These are phyloP conservation scores for Echinosophora koreensis DNA, from an alignment of 306 rosid species.

Conservation along the genomic window DNA sequence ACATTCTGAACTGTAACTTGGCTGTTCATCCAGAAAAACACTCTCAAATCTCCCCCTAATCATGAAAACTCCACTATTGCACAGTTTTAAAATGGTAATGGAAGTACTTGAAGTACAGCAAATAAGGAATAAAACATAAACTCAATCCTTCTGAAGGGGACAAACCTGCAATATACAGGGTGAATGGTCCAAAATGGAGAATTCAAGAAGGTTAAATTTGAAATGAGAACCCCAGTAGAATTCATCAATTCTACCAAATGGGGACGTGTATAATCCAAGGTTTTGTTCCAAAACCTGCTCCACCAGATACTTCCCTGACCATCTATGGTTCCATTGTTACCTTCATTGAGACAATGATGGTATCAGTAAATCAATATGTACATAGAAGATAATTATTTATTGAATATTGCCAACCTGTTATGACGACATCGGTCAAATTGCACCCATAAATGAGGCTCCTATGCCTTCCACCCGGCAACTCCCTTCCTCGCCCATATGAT, in stretches of 20 bases:
- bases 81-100: conserved; percentile 49
- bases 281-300: conserved; percentile 67
- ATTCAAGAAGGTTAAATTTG: conserved; percentile 75
- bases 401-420: conserved; percentile 66
- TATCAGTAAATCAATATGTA: conserved; percentile 44
- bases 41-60: conserved; percentile 62
- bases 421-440: conserved; percentile 80
- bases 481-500: conserved; percentile 94
- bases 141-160: conserved; percentile 40
- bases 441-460: conserved; percentile 74
- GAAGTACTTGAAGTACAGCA: conserved; percentile 46
- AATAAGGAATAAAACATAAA: conserved; percentile 37
- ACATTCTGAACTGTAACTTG: conserved; percentile 68
- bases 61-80: conserved; percentile 59
- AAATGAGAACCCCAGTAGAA: conserved; percentile 72
- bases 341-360: conserved; percentile 55
- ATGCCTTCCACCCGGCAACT: conserved; percentile 84
- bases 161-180: conserved; percentile 89
- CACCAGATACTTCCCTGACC: conserved; percentile 90
- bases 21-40: conserved; percentile 72
- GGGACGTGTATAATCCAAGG: conserved; percentile 78
- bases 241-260: conserved; percentile 84
- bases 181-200: conserved; percentile 91
- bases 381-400: conserved; percentile 22
- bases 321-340: conserved; percentile 73